phyloP scores from a whole-genome alignment of 495 filamentous ascomycete species.

The Alectoria sarmentosa region DNA sequence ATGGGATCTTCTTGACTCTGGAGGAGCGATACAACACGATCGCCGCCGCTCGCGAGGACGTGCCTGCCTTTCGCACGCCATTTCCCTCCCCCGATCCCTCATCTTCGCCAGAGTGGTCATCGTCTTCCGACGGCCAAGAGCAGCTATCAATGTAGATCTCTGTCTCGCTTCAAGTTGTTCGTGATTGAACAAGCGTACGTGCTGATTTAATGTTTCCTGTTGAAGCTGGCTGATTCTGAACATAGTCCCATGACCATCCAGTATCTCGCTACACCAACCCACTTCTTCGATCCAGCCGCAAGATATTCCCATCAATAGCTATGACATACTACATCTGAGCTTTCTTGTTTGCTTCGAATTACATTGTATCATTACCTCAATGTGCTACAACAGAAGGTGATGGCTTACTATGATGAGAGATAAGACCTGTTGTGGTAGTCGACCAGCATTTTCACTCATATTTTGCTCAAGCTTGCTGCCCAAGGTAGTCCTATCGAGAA shows the following conservation, averaged over 20 bases:
- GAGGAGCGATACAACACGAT: conserved; percentile 15
- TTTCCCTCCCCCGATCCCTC: not conserved
- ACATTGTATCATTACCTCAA: not conserved
- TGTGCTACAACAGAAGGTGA: not conserved
- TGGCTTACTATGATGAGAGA: not conserved
- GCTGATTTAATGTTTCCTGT: not conserved
- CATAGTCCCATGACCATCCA: not conserved
- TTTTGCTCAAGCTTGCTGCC: not conserved
- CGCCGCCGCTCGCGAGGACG: conserved; percentile 7
- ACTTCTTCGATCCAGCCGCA: not conserved
- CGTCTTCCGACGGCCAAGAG: not conserved
- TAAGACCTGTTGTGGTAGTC: not conserved
- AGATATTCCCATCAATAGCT: not conserved
- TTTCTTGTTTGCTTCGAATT: not conserved
- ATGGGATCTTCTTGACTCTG: conserved; percentile 15
- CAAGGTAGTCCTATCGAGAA: not conserved
- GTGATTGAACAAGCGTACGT: not conserved
- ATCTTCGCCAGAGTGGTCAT: not conserved
- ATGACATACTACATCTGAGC: not conserved
- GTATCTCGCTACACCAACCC: not conserved
- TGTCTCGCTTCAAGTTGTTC: not conserved
- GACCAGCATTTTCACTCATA: not conserved
- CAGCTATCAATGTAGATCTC: not conserved
- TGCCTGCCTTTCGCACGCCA: not conserved
- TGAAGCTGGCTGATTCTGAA: not conserved